Base-by-base conservation (phyloP, 495 filamentous ascomycete species). In the Penicillium bialowiezense region DNA sequence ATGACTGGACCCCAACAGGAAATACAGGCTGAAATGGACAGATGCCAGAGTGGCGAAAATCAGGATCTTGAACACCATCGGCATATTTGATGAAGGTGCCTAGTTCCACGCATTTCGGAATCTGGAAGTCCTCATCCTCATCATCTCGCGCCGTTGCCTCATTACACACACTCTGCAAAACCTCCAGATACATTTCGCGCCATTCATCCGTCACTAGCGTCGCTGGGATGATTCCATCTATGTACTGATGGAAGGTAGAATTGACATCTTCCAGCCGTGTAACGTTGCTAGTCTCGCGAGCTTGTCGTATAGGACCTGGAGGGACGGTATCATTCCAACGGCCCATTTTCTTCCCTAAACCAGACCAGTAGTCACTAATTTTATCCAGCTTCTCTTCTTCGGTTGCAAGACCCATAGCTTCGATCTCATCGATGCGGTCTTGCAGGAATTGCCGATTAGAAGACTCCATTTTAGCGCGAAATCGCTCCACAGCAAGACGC, bases 41-140 rank as follows among this genome's bases (percentile, higher is more conserved):
- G 20, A 46, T 46, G 19, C 44, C 44, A 3, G 19, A 46, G 32
- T 3, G 7, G 15, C 19, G 32, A n/a, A 46, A 37, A 28, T 46
- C 32, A 4, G 33, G 32, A 26, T 37, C 20, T 28, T 26, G 1
- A 4, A 46, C 44, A 14, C 33, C 44, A 3, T 46, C 13, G 32
- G 44, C 44, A 26, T 37, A 46, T 37, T 46, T 46, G 9, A 46
- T 24, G 17, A 46, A 46, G 12, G 24, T 19, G 32, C 44, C 44
- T 10, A 46, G 44, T 17, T 46, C 44, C 13, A 36, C 17, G 15
- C 33, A 46, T 17, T 14, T 14, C 10, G 44, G 44, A 12, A 46
- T 28, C 3, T 3, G 19, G 12, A 37, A 15, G 12, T 46, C 7
- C 19, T 37, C 19, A 3, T 28, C 32, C 2, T 28, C 32, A 14